Percentiles rank a stretch among this genome's conserved stretches.
Evolutionary conservation across 352 stramenopile genomes (phyloP).

Genomic region (Phytophthora tubulina): DNA sequence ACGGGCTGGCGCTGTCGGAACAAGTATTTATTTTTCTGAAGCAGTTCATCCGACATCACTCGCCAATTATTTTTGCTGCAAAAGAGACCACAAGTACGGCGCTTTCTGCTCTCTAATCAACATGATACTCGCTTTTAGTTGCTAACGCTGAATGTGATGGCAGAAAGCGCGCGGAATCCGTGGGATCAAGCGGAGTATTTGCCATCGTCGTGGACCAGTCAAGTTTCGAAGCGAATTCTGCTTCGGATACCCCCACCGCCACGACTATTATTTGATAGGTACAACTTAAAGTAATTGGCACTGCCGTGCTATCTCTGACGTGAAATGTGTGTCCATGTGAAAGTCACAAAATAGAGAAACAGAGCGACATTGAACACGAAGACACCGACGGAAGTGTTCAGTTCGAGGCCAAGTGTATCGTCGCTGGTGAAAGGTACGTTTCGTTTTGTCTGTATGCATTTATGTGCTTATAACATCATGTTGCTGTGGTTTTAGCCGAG

Average conservation of each 20-base stretch:
- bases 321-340: neutral
- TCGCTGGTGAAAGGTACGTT: slow-evolving; percentile 56
- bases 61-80: slow-evolving; percentile 68
- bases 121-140: neutral
- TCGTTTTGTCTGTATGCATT: neutral
- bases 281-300: neutral
- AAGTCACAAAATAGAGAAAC: slow-evolving; percentile 21
- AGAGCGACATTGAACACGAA: slow-evolving; percentile 1
- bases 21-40: slow-evolving; percentile 75
- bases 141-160: neutral
- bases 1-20: slow-evolving; percentile 62
- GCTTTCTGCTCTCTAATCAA: neutral
- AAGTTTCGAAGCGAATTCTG: slow-evolving; percentile 75
- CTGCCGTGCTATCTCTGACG: neutral
- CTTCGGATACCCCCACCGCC: slow-evolving; percentile 35
- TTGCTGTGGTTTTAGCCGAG: slow-evolving; percentile 26
- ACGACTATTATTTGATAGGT: slow-evolving; percentile 14
- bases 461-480: no score
- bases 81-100: slow-evolving; percentile 54
- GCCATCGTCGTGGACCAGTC: slow-evolving; percentile 69
- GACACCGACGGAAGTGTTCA: neutral
- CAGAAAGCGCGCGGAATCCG: slow-evolving; percentile 31
- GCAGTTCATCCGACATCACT: slow-evolving; percentile 76
- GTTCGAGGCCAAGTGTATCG: slow-evolving; percentile 65
- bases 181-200: slow-evolving; percentile 70